phyloP scores from a whole-genome alignment of 2,329 filamentous ascomycete genomes.

The Camillea tinctor region DNA sequence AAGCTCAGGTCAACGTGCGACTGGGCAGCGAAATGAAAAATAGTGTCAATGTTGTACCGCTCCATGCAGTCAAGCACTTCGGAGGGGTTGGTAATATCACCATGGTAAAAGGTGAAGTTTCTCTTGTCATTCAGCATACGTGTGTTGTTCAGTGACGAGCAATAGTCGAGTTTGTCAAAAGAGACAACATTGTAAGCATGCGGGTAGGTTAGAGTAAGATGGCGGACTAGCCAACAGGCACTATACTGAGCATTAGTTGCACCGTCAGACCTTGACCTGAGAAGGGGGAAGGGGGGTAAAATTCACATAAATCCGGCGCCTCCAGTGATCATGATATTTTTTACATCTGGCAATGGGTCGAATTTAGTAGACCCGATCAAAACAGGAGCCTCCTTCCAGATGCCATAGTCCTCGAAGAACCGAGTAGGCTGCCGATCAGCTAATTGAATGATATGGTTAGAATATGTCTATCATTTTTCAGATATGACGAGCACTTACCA shows the following conservation, averaged over 20 bases:
- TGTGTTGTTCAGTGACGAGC: conserved; percentile 77
- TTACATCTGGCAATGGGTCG: conserved; percentile 65
- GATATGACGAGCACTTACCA: conserved; percentile 18
- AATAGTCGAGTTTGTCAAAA: conserved; percentile 84
- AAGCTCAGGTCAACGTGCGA: conserved; percentile 83
- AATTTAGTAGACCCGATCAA: conserved; percentile 70
- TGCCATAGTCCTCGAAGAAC: conserved; percentile 58
- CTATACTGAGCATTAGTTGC: conserved; percentile 41
- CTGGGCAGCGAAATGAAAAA: conserved; percentile 84
- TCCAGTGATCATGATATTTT: conserved; percentile 81
- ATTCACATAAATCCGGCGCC: conserved; percentile 83
- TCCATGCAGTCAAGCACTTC: conserved; percentile 71
- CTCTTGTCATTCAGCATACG: conserved; percentile 62
- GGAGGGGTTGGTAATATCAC: conserved; percentile 70
- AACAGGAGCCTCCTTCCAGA: conserved; percentile 72
- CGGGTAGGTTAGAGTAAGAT: conserved; percentile 72
- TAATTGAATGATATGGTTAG: conserved; percentile 8
- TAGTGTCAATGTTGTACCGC: conserved; percentile 71
- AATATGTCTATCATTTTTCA: neutral
- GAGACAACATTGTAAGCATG: conserved; percentile 75
- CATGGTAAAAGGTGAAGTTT: conserved; percentile 79
- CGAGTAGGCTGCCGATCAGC: conserved; percentile 28
- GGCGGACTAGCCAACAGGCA: conserved; percentile 79
- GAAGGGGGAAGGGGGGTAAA: neutral
- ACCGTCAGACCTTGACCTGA: conserved; percentile 2